Percentiles rank a stretch among this genome's conserved stretches.
Evolutionary conservation across 805 yeast genomes (phyloP).

Genomic region (Wickerhamiella cacticola): DNA sequence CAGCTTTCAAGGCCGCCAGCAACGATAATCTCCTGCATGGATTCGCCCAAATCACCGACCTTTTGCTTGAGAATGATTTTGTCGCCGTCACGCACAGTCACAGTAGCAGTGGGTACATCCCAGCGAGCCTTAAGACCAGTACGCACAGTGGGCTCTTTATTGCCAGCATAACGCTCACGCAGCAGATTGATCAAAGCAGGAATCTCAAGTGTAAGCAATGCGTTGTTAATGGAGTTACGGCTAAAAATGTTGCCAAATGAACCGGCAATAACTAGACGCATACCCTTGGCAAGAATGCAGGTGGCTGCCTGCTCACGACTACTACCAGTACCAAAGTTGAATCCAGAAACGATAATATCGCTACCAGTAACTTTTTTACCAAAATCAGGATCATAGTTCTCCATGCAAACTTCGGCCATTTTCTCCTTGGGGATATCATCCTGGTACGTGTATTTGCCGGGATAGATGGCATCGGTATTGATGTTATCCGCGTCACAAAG

Average conservation of each 20-base stretch:
- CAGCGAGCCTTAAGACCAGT: conserved; percentile 88
- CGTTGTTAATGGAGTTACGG: conserved; percentile 93
- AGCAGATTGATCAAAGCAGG: conserved; percentile 73
- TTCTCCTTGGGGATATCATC: conserved; percentile 89
- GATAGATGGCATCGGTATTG: conserved; percentile 97
- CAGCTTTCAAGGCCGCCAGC: conserved; percentile 98
- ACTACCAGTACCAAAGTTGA: conserved; percentile 96
- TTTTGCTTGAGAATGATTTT: conserved; percentile 58
- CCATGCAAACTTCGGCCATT: conserved; percentile 99
- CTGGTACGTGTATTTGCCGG: conserved; percentile 97
- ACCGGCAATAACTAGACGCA: conserved; percentile 87
- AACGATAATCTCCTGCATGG: conserved; percentile 90
- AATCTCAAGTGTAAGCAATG: conserved; percentile 82
- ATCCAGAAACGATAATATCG: conserved; percentile 86
- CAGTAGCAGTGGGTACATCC: conserved; percentile 82
- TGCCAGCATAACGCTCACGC: conserved; percentile 49
- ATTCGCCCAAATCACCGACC: conserved; percentile 92
- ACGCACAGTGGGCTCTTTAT: conserved; percentile 71
- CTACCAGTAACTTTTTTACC: conserved; percentile 68
- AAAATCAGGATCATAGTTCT: conserved; percentile 89
- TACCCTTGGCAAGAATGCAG: conserved; percentile 88
- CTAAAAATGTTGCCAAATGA: conserved; percentile 95
- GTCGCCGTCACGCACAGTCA: conserved; percentile 47
- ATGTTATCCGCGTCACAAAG: conserved; percentile 87
- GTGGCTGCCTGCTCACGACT: conserved; percentile 99